Base-by-base conservation (phyloP, 1,139 yeast genomes). In the Yamadazyma songkhlaensis region DNA sequence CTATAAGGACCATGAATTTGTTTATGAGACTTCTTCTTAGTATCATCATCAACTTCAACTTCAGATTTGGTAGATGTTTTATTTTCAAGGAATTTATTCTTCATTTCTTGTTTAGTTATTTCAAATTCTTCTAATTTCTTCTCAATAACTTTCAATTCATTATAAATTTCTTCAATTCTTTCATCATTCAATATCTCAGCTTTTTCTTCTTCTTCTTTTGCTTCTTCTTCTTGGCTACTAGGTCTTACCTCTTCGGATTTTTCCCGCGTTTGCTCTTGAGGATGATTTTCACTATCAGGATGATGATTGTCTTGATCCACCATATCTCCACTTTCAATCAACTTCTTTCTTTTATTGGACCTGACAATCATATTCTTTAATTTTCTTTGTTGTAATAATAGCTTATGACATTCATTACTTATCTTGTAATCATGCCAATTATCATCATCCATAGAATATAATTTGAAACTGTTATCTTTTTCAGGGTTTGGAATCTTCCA, bases 401-500 rank as follows among this genome's bases (percentile, higher is more conserved):
- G 55, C 49, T 70, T 70, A 50, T 72, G 77, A 49, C 74, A 70
- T 49, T 71, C 77, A 46, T 72, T 72, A 45, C 74, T 66, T 41
- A 79, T 55, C 62, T 62, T 41, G 72, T 77, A 72, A 51, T 72
- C 76, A 51, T 72, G 77, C 71, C 72, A 70, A 41, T 62, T 67
- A 43, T 71, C 76, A 49, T 72, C 77, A 9, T 49, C 79, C 77
- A 68, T 81, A 72, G 65, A 83, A 64, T 59, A 72, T 29, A 72
- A 56, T 45, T 78, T 79, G 65, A 83, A 94, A 44, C 96, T 86
- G 45, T 84, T 84, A 61, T 94, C 99, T 45, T 67, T 70, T n/a
- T 84, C 77, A 21, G 78, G 69, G 53, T 81, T 80, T 6, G 98
- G 98, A 6, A 87, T 88, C 56, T 90, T 92, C 98, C 98, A 94